Base-by-base conservation (phyloP, 176 grass and related monocot genomes). In the Musa acuminata region DNA sequence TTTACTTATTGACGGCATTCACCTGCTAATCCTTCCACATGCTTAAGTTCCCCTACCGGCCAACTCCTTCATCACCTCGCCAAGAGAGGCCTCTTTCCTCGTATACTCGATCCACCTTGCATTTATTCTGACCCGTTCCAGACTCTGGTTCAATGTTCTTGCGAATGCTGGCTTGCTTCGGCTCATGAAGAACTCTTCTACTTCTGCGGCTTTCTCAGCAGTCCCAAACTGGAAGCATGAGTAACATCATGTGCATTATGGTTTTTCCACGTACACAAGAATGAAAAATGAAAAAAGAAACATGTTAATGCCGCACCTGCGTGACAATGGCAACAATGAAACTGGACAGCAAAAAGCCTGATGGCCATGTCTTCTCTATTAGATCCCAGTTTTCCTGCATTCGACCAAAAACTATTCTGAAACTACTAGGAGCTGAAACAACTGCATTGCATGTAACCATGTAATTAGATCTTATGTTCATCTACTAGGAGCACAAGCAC, bases 111-210 rank as follows among this genome's bases (percentile, higher is more conserved):
- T 75, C 89, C 93, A 96, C 69, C 72, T 92, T 1, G 87, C 85
- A 0, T 48, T 86, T 63, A 88, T 92, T 66, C 71, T 65, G n/a
- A 96, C 74, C 1, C 8, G 64, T 81, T 96, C 93, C 0, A 96
- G 81, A 73, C 79, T 84, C 81, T 96, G 89, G 73, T 88, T 86
- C 71, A 96, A 78, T 43, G 79, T 72, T 76, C 89, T 92, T 57
- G 89, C 73, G 11, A 88, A 96, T 14, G 71, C 69, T 0, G 85
- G 81, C 24, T 86, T 88, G 49, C 62, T 80, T 35, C 81, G 87
- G n/a, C 75, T 83, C 2, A 77, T 83, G 16, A 96, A 92, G 63
- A 92, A 92, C 10, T 80, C 13, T 51, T 88, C 83, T 21, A 92
- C 84, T 75, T 96, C 93, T 27, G 19, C 67, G 16, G 80, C 79